Evolutionary conservation across 2,329 filamentous ascomycete species (phyloP).

Genomic region (Penicillium sp.): DNA sequence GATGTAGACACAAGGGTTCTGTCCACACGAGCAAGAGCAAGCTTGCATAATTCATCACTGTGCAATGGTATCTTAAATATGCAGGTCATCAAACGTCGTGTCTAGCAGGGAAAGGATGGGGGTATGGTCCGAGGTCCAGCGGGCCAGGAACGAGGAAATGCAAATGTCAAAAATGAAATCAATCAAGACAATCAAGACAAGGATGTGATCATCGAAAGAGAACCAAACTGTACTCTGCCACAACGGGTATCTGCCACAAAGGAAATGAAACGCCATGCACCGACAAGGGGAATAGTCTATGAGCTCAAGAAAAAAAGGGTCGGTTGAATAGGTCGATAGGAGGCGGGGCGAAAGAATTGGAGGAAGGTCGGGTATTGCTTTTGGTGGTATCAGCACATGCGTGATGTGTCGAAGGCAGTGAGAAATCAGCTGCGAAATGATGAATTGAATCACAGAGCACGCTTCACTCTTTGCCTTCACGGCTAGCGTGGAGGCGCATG

Average conservation of each 20-base stretch:
- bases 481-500: conserved; percentile 44
- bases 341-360: not conserved
- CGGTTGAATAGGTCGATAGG: not conserved
- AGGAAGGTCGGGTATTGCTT: not conserved
- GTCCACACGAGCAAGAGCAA: not conserved
- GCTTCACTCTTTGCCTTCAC: conserved; percentile 19
- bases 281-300: conserved; percentile 13
- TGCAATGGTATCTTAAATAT: conserved; percentile 12
- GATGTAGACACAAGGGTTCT: not conserved
- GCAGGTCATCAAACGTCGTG: conserved; percentile 18
- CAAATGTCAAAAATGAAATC: conserved; percentile 1
- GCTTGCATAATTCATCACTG: not conserved
- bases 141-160: not conserved
- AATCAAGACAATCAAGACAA: not conserved
- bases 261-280: conserved; percentile 24
- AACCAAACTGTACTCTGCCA: conserved; percentile 14
- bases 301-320: conserved; percentile 2
- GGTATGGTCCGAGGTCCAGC: not conserved
- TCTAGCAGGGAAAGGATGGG: conserved; percentile 4
- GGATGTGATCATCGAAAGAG: conserved; percentile 3
- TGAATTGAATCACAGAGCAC: not conserved
- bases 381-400: not conserved
- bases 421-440: too few relatives aligned
- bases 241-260: conserved; percentile 23
- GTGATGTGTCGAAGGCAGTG: too few relatives aligned